Evolutionary conservation across 2,329 filamentous ascomycete genomes (phyloP).

Genomic region (Graphilbum fragrans): DNA sequence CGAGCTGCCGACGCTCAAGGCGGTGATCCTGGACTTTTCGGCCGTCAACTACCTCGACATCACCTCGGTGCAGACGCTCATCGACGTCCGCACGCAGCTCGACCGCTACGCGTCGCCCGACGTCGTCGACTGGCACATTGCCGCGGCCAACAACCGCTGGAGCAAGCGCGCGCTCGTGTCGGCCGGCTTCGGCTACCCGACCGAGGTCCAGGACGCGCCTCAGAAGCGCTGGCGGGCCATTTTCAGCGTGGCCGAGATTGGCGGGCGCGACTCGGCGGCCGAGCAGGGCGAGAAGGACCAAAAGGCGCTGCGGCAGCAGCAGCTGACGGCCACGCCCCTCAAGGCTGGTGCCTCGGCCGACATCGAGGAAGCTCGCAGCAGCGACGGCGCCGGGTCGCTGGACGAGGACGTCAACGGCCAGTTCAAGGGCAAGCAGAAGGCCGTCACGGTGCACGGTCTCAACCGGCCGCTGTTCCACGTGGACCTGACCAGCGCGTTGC

Average conservation of each 20-base stretch:
- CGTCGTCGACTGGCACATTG: constrained; percentile 40
- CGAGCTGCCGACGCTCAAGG: constrained; percentile 23
- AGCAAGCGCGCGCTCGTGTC: constrained; percentile 41
- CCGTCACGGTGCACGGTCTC: constrained; percentile 66
- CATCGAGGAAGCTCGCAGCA: constrained; percentile 13
- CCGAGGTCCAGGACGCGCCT: constrained; percentile 34
- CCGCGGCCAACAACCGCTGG: constrained; percentile 42
- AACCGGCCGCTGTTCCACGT: constrained; percentile 90
- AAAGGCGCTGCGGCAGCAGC: constrained; percentile 29
- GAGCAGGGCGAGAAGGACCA: constrained; percentile 52
- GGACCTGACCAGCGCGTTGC: constrained; percentile 77
- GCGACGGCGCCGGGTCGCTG: constrained; percentile 3
- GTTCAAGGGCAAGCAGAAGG: constrained; percentile 14
- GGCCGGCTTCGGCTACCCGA: constrained; percentile 50
- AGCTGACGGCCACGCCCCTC: constrained; percentile 1
- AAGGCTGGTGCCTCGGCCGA: constrained; percentile 9
- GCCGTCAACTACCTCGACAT: constrained; percentile 45
- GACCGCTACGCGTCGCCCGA: constrained; percentile 38
- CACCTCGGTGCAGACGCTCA: constrained; percentile 42
- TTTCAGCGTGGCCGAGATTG: constrained; percentile 80
- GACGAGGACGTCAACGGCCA: constrained; percentile 25
- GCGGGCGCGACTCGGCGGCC: constrained; percentile 58
- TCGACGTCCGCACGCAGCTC: constrained; percentile 41
- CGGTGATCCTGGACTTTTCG: constrained; percentile 45
- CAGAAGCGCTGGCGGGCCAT: constrained; percentile 81